Evolutionary conservation across 805 yeast species (phyloP), one percentile per base, ranked within the genome.

Genomic region (Spathaspora sp.): DNA sequence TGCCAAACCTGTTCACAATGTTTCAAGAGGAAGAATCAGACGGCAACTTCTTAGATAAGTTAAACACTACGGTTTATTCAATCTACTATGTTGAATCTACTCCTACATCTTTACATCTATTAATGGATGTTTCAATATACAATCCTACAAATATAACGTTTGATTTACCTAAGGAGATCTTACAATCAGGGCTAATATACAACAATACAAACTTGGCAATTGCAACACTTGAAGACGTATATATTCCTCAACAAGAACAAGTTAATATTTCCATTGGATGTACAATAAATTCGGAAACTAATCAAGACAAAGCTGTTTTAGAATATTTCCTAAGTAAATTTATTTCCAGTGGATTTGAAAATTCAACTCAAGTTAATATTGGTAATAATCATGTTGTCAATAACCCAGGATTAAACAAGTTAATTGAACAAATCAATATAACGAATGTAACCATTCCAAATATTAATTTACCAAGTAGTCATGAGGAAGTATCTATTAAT

Each of bases 151-250:
- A 55, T 17, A 47, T 59, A 8, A 60, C 67, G 1, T 42, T 68
- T 14, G 63, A 58, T 2, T 32, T 68, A 4, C 60, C 66, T 5
- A 51, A 56, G 5, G 64, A 65, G 7, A 63, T 61, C 1, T n/a
- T 69, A 6, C 57, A 57, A 5, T 55, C 76, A 14, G 58, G 62
- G 5, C 47, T 76, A 5, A 56, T 49, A 1, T 66, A 61, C 53
- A 72, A 75, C 49, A 65, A 63, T 1, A 64, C 77, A 0, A 48
- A 28, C 1, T 55, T 79, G 38, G 82, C 77, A 0, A 49, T 51
- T 6, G 42, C 72, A 5, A 61, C 55, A 16, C 12, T 73, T 0
- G 31, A 56, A 0, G 61, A 64, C 5, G 51, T 72, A 1, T 38
- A 38, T 2, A 48, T 75, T 1, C 54, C 55, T 1, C 46, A 63